These are phyloP conservation scores for Neurospora tetraspora DNA, from an alignment of 495 filamentous ascomycete genomes.

Conservation along the genomic window DNA sequence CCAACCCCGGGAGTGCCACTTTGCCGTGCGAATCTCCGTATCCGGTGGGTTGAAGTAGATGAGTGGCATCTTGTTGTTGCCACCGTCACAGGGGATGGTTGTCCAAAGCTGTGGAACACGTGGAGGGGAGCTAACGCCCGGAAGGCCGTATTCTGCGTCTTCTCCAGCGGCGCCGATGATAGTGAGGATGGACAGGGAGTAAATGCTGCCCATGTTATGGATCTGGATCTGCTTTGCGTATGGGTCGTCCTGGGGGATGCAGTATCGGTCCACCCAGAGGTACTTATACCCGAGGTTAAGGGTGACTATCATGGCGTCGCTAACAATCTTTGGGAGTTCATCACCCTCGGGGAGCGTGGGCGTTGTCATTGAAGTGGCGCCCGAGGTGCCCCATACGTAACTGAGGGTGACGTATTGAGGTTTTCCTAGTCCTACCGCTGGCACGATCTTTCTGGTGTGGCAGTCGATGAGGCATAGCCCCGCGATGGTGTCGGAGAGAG, in stretches of 20 bases:
- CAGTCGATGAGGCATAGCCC: background rate
- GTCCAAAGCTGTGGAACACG: background rate
- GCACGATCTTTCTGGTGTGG: background rate
- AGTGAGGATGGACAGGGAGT: slow-evolving; percentile 12
- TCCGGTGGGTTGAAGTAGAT: background rate
- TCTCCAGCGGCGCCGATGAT: slow-evolving; percentile 20
- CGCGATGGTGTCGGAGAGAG: background rate
- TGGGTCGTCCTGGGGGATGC: slow-evolving; percentile 11
- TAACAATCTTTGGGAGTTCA: background rate
- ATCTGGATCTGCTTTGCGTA: slow-evolving; percentile 16
- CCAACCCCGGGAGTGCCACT: slow-evolving; percentile 31
- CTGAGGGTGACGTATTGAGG: background rate
- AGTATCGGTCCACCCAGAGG: slow-evolving; percentile 3
- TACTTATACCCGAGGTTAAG: background rate
- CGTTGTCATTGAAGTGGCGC: background rate
- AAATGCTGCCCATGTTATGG: slow-evolving; percentile 20
- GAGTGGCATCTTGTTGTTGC: background rate
- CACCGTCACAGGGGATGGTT: background rate
- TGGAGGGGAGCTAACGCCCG: slow-evolving; percentile 11
- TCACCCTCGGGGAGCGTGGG: background rate
- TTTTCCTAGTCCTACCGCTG: background rate
- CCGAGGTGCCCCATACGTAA: background rate
- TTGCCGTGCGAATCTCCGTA: slow-evolving; percentile 8
- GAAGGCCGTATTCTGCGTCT: slow-evolving; percentile 17
- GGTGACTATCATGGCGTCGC: background rate